Percentiles rank a stretch among this genome's conserved stretches.
Evolutionary conservation across 805 yeast genomes (phyloP).

Genomic region (Candida maltosa): DNA sequence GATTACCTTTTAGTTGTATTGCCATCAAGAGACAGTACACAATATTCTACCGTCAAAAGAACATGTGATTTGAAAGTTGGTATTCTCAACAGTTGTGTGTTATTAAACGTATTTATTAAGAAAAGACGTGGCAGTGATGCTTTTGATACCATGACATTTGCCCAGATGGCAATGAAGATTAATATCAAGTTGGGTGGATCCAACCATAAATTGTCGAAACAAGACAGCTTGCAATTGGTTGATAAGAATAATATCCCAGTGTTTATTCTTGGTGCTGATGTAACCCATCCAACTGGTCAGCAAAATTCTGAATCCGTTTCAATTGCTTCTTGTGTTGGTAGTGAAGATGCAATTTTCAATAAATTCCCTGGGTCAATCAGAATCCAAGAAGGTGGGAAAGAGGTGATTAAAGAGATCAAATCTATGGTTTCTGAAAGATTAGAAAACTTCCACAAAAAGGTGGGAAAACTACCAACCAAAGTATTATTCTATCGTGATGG

Average conservation of each 20-base stretch:
- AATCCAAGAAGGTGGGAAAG: constrained; percentile 8
- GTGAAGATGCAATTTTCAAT: constrained; percentile 9
- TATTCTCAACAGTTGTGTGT: constrained; percentile 8
- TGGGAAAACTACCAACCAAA: constrained; percentile 6
- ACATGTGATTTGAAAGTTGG: constrained; percentile 10
- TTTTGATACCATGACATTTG: constrained; percentile 6
- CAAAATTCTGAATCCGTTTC: constrained; percentile 6
- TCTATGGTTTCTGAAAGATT: constrained; percentile 8
- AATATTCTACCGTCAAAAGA: constrained; percentile 8
- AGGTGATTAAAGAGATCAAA: constrained; percentile 7
- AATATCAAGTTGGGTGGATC: constrained; percentile 9
- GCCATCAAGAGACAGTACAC: constrained; percentile 7
- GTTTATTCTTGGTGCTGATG: constrained; percentile 10
- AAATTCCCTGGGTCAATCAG: constrained; percentile 8
- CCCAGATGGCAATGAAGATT: constrained; percentile 10
- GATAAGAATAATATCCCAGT: constrained; percentile 6
- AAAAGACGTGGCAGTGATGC: constrained; percentile 1
- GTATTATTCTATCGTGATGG: constrained; percentile 10
- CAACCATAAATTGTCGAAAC: constrained; percentile 7
- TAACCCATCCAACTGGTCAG: constrained; percentile 8
- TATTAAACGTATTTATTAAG: constrained; percentile 7
- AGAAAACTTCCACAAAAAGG: constrained; percentile 7
- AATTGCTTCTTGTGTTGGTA: constrained; percentile 9
- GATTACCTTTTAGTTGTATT: constrained; percentile 7
- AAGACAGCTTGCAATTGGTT: constrained; percentile 3